Conservation (phyloP, 2,329 filamentous ascomycete genomes). For the Penicillium sp. region DNA sequence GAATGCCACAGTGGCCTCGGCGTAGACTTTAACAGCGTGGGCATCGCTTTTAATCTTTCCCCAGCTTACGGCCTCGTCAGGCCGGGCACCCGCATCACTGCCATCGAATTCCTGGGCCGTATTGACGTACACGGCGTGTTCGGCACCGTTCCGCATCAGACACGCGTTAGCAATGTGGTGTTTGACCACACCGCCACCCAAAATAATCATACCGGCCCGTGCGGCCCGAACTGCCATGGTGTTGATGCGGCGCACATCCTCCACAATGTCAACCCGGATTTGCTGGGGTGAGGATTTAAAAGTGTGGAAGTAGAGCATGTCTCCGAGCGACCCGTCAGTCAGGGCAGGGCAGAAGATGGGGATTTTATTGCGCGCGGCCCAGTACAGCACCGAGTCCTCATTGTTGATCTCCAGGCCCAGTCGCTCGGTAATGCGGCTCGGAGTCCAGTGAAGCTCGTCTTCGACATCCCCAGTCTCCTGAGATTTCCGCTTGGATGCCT, state of each 20-base stretch:
- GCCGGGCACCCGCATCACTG: conserved; percentile 89
- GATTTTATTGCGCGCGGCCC: conserved; percentile 96
- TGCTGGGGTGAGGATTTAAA: conserved; percentile 83
- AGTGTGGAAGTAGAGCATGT: conserved; percentile 99
- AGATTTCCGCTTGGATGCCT: conserved; percentile 66
- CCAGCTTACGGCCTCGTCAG: conserved; percentile 97
- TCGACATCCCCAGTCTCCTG: conserved; percentile 48
- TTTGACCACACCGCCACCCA: conserved; percentile 94
- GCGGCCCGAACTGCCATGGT: conserved; percentile 85
- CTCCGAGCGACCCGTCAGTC: conserved; percentile 90
- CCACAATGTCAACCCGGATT: conserved; percentile 84
- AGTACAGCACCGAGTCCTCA: conserved; percentile 89
- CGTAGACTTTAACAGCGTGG: conserved; percentile 81
- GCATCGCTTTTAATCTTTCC: conserved; percentile 93
- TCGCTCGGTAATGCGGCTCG: conserved; percentile 84
- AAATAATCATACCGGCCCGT: conserved; percentile 88
- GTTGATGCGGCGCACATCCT: conserved; percentile 91
- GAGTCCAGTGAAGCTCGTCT: conserved; percentile 83
- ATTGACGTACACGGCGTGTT: conserved; percentile 96
- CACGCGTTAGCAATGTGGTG: conserved; percentile 98
- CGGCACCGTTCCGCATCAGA: conserved; percentile 94
- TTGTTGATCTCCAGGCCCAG: conserved; percentile 94
- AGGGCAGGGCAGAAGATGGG: conserved; percentile 95
- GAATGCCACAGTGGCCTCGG: conserved; percentile 67
- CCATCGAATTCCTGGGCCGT: conserved; percentile 97